Evolutionary conservation across 352 stramenopile species (phyloP).

Genomic region (Globisporangium perplexum): DNA sequence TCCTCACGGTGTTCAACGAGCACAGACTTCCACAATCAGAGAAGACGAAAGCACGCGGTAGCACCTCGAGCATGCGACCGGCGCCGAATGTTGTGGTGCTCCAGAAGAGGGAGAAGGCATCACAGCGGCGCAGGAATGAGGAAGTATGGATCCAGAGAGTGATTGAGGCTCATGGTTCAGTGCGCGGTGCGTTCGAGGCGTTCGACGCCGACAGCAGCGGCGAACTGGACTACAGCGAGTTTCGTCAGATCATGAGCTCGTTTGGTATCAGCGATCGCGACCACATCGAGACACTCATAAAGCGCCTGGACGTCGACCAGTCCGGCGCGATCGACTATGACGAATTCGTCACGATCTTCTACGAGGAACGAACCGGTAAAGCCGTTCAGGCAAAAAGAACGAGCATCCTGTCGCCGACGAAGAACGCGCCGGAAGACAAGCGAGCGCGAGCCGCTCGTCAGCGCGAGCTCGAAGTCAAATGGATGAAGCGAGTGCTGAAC

Average conservation of each 20-base stretch:
- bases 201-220: constrained; percentile 44
- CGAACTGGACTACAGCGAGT: constrained; percentile 39
- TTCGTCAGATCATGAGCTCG: constrained; percentile 34
- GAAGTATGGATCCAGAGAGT: constrained; percentile 44
- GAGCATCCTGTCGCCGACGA: background rate
- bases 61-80: background rate
- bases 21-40: constrained; percentile 18
- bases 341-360: constrained; percentile 61
- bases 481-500: constrained; percentile 49
- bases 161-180: constrained; percentile 21
- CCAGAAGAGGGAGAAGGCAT: constrained; percentile 22
- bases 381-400: background rate
- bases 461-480: constrained; percentile 51
- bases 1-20: constrained; percentile 46
- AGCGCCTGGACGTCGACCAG: constrained; percentile 34
- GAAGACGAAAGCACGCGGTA: background rate
- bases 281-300: constrained; percentile 39
- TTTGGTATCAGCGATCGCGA: constrained; percentile 39
- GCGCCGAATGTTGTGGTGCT: background rate
- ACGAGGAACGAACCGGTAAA: constrained; percentile 18
- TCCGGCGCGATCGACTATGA: constrained; percentile 54
- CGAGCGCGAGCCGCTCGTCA: constrained; percentile 23
- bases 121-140: constrained; percentile 26
- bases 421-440: constrained; percentile 17
- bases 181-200: constrained; percentile 30